These are phyloP conservation scores for Magnusiomyces paraingens DNA, from an alignment of 1,139 yeast genomes.

Conservation along the genomic window DNA sequence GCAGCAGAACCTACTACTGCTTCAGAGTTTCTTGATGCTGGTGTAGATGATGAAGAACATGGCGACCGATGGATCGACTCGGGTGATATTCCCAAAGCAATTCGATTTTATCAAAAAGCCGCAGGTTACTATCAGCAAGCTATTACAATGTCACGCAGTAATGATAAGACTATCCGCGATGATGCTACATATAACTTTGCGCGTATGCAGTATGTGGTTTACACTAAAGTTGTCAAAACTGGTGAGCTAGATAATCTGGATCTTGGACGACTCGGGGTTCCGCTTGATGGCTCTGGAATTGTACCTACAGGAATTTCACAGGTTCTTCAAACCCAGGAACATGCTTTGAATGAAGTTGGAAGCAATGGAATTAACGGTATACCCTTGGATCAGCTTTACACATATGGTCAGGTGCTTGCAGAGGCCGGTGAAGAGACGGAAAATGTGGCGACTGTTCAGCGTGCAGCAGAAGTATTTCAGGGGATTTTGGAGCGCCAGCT, in stretches of 20 bases:
- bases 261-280: conserved; percentile 3
- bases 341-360: conserved; percentile 14
- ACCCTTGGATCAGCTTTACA: conserved; percentile 25
- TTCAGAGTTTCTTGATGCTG: conserved; percentile 25
- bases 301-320: conserved; percentile 11
- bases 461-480: conserved; percentile 22
- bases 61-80: conserved; percentile 31
- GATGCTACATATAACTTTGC: conserved; percentile 28
- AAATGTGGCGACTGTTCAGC: conserved; percentile 13
- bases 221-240: conserved; percentile 22
- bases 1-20: conserved; percentile 18
- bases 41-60: conserved; percentile 27
- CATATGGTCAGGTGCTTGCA: conserved; percentile 26
- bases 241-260: conserved; percentile 19
- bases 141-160: conserved; percentile 3
- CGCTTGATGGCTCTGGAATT: conserved; percentile 9
- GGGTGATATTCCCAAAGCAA: conserved; percentile 28
- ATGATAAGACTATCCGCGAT: conserved; percentile 11
- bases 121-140: conserved; percentile 20
- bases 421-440: conserved; percentile 27
- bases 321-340: conserved; percentile 19
- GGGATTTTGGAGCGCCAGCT: conserved; percentile 20
- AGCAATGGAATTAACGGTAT: conserved; percentile 12
- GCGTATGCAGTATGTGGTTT: conserved; percentile 27
- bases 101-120: conserved; percentile 28